Conservation (phyloP, 495 filamentous ascomycete genomes). For the Annulohypoxylon stygium region DNA sequence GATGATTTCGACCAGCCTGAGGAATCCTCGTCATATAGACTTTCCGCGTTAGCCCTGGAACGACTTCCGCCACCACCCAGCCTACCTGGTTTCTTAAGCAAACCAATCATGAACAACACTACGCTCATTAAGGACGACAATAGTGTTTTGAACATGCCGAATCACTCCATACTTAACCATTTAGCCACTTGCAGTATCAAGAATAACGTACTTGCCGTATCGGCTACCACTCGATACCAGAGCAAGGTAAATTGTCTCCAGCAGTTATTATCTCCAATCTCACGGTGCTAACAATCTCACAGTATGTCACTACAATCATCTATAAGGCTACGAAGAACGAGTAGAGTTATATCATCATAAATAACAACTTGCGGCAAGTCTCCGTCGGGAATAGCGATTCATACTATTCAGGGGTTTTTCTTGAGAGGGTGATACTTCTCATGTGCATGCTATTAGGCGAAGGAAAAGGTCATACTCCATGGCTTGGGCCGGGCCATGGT, state of each 20-base stretch:
- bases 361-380: constrained; percentile 18
- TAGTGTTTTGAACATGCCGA: constrained; percentile 94
- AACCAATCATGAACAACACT: constrained; percentile 91
- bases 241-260: constrained; percentile 77
- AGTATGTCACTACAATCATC: constrained; percentile 98
- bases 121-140: constrained; percentile 97
- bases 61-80: constrained; percentile 85
- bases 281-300: constrained; percentile 30
- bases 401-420: constrained; percentile 6
- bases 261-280: constrained; percentile 45
- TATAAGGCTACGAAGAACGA: constrained; percentile 83
- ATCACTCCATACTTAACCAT: constrained; percentile 97
- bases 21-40: constrained; percentile 75
- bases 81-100: constrained; percentile 90
- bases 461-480: neutral
- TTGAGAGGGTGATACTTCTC: constrained; percentile 8
- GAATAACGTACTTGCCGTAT: constrained; percentile 94
- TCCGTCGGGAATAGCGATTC: constrained; percentile 19
- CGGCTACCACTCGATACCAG: constrained; percentile 95
- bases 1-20: constrained; percentile 87
- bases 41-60: constrained; percentile 75
- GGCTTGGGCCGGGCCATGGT: constrained; percentile 1
- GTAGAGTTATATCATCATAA: constrained; percentile 10
- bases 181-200: constrained; percentile 99
- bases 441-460: constrained; percentile 11